Percentiles rank a stretch among this genome's conserved stretches.
These are phyloP conservation scores for Metschnikowia chrysomelidarum DNA, from an alignment of 805 yeast genomes.

Conservation along the genomic window DNA sequence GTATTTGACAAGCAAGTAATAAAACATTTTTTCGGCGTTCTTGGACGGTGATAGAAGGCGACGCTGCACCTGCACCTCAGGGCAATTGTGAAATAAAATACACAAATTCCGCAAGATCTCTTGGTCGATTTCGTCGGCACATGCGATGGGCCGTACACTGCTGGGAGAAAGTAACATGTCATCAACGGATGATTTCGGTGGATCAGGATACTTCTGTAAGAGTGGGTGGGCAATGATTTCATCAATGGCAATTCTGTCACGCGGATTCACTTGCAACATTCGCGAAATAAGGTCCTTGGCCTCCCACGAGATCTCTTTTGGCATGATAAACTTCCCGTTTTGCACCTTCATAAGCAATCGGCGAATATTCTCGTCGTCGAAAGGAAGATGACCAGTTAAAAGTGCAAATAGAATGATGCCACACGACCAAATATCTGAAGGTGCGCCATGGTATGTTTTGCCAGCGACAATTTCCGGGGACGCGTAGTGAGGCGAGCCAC, in stretches of 20 bases:
- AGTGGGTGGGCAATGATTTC: constrained; percentile 81
- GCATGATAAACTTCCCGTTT: constrained; percentile 83
- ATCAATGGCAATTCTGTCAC: constrained; percentile 70
- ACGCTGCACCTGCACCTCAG: constrained; percentile 48
- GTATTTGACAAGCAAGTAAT: constrained; percentile 70
- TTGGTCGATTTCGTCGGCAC: constrained; percentile 48
- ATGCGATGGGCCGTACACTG: constrained; percentile 31
- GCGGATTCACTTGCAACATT: constrained; percentile 84
- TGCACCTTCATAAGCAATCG: constrained; percentile 86
- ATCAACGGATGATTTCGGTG: constrained; percentile 3
- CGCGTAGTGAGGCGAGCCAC: constrained; percentile 98
- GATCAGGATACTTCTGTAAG: constrained; percentile 64
- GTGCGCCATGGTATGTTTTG: constrained; percentile 91
- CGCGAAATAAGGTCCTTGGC: constrained; percentile 81
- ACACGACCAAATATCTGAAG: constrained; percentile 97
- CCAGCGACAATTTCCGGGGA: constrained; percentile 98
- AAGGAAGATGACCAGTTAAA: constrained; percentile 92
- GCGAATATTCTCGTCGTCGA: constrained; percentile 94
- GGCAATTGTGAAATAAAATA: constrained; percentile 79
- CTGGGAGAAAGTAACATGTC: constrained; percentile 13
- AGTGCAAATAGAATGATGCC: constrained; percentile 93
- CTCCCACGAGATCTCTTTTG: constrained; percentile 71
- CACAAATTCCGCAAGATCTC: constrained; percentile 75
- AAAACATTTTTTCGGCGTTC: constrained; percentile 78
- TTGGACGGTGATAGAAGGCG: constrained; percentile 55